These are phyloP conservation scores for Trichoderma parareesei DNA, from an alignment of 495 filamentous ascomycete species.

Conservation along the genomic window DNA sequence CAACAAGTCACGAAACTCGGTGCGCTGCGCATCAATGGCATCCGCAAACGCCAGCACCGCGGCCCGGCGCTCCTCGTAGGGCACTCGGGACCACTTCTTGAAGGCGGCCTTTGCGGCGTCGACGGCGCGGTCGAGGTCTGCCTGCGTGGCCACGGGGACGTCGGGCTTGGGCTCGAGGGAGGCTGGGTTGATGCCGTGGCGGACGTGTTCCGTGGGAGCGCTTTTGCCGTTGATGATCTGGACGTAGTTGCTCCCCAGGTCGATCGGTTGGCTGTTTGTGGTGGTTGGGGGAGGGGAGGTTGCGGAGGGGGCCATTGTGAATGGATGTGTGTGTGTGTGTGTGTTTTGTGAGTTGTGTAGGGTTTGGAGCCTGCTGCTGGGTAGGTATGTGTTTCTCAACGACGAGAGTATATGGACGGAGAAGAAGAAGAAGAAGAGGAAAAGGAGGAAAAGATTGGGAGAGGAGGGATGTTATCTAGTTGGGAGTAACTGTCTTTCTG, in stretches of 20 bases:
- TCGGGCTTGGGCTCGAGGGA: constrained; percentile 42
- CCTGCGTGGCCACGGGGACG: constrained; percentile 31
- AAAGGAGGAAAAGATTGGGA: background rate
- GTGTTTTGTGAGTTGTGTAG: too few species aligned
- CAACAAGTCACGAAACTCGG: background rate
- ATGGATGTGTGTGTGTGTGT: background rate
- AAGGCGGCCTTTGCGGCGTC: constrained; percentile 38
- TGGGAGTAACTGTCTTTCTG: too few species aligned
- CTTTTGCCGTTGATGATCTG: constrained; percentile 39
- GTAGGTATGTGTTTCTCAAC: too few species aligned
- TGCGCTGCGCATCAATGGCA: background rate
- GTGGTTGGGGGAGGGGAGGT: background rate
- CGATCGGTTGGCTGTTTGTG: background rate
- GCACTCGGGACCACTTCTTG: constrained; percentile 32
- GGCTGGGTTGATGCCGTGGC: constrained; percentile 33
- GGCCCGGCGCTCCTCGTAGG: constrained; percentile 42
- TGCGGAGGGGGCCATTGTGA: background rate
- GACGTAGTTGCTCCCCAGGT: constrained; percentile 10
- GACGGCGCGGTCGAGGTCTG: constrained; percentile 46
- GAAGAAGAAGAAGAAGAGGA: background rate
- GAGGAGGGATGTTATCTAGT: background rate
- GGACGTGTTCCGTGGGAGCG: constrained; percentile 24
- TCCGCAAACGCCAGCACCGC: constrained; percentile 44
- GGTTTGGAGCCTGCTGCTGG: too few species aligned
- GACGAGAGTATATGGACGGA: too few species aligned